Evolutionary conservation across 768 basidiomycete genomes (phyloP).

Genomic region (Mycena belliarum): DNA sequence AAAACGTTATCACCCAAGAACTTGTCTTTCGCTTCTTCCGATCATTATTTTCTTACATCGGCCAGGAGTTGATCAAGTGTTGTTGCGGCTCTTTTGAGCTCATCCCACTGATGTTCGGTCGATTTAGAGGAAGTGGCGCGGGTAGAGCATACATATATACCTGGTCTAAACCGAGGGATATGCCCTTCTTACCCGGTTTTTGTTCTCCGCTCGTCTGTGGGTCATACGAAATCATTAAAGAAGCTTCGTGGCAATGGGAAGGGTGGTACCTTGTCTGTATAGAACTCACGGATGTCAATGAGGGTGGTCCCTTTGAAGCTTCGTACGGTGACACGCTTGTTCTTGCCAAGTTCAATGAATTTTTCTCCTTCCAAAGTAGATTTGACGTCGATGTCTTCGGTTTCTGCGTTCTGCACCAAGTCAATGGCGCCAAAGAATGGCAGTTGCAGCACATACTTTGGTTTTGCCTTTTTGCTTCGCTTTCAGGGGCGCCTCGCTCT

Average conservation of each 20-base stretch:
- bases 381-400: constrained; percentile 26
- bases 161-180: constrained; percentile 66
- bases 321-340: constrained; percentile 61
- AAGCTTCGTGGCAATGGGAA: neutral
- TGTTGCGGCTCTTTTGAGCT: constrained; percentile 43
- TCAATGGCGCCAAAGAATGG: constrained; percentile 10
- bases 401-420: constrained; percentile 21
- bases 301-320: constrained; percentile 51
- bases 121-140: neutral
- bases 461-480: constrained; percentile 18
- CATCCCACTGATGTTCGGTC: constrained; percentile 50
- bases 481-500: constrained; percentile 6
- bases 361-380: constrained; percentile 40
- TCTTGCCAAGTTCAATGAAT: constrained; percentile 74
- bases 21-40: constrained; percentile 11
- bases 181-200: constrained; percentile 84
- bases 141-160: constrained; percentile 34
- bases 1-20: too few species aligned
- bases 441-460: neutral
- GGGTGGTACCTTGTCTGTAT: constrained; percentile 32
- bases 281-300: constrained; percentile 79
- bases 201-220: constrained; percentile 44
- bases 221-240: neutral
- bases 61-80: constrained; percentile 57
- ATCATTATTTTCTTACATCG: constrained; percentile 36